Base-by-base conservation (phyloP, 176 grass and related monocot species). In the Triticum monococcum region DNA sequence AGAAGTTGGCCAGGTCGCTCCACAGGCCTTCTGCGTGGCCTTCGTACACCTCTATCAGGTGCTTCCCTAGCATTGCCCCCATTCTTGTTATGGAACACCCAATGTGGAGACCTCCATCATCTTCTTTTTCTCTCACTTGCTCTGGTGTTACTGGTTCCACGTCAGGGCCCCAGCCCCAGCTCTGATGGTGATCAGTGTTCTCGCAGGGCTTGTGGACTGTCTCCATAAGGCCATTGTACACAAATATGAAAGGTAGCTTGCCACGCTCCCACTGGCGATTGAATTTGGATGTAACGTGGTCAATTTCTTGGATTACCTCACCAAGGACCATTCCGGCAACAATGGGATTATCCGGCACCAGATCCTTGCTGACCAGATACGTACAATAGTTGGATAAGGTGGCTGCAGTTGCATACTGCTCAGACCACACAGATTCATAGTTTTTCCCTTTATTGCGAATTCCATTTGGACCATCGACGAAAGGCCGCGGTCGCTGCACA, bases 361-460 rank as follows among this genome's bases (percentile, higher is more conserved):
- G 43, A 16, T 43, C 16, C 79, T 14, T n/a, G 3, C 11, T 52
- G 17, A 69, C 17, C 17, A 82, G 45, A 31, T 86, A 70, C 0
- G 46, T 23, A 23, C 84, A 86, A 32, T 86, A 86, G 75, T 86
- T 86, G 48, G 84, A 86, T 30, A 86, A 43, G 64, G 8, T 79
- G n/a, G 12, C 75, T 0, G 84, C 64, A 0, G 23, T 71, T 18
- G 0, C 20, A 23, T 86, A 86, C 3, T 79, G 9, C 2, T 38
- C 16, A n/a, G 5, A 11, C 84, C 46, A 79, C 56, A 6, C 3
- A 18, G 7, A 33, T 69, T 36, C 67, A 9, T 38, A 38, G 37
- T 38, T 38, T 38, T 38, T 38, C 37, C 37, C 4, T 41, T 41
- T 11, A 11, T 41, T 9, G 38, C 8, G 38, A 40, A 40, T 41